Evolutionary conservation across 31 red algal species (phyloP).

Genomic region (Asparagopsis taxiformis): DNA sequence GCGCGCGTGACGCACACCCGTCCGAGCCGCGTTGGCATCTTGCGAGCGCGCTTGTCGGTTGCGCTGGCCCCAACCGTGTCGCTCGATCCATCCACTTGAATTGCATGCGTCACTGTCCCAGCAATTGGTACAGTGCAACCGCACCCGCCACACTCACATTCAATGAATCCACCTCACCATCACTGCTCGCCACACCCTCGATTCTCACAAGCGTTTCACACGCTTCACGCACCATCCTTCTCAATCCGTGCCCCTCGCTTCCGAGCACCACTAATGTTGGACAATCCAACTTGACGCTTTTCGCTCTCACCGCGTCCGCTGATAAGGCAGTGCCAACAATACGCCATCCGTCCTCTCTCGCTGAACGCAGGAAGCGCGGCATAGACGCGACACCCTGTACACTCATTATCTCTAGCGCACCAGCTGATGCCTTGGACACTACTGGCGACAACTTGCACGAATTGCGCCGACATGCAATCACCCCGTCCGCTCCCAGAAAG

Average conservation of each 20-base stretch:
- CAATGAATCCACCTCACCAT: conserved; percentile 73
- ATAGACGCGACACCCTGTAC: conserved; percentile 57
- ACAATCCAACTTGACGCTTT: conserved; percentile 6
- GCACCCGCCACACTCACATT: conserved; percentile 94
- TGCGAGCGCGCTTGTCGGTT: too few species aligned
- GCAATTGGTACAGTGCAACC: conserved; percentile 75
- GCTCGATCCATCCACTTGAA: too few species aligned
- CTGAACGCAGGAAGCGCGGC: conserved; percentile 59
- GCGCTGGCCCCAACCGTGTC: too few species aligned
- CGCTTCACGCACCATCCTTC: conserved; percentile 61
- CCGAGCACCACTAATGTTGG: conserved; percentile 89
- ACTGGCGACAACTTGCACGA: conserved; percentile 56
- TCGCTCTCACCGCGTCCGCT: conserved; percentile 16
- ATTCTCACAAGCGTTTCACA: conserved; percentile 78
- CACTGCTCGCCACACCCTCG: background rate
- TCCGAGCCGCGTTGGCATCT: too few species aligned
- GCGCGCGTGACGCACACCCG: too few species aligned
- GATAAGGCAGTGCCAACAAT: conserved; percentile 57
- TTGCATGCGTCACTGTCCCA: too few species aligned
- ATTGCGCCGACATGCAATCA: conserved; percentile 71
- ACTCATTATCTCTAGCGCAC: conserved; percentile 79
- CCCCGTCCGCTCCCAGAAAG: conserved; percentile 84
- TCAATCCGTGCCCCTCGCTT: conserved; percentile 89
- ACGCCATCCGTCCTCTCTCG: conserved; percentile 65
- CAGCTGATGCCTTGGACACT: conserved; percentile 79